phyloP scores from a whole-genome alignment of 140 eudicot genomes.

The Senecio squalidus region DNA sequence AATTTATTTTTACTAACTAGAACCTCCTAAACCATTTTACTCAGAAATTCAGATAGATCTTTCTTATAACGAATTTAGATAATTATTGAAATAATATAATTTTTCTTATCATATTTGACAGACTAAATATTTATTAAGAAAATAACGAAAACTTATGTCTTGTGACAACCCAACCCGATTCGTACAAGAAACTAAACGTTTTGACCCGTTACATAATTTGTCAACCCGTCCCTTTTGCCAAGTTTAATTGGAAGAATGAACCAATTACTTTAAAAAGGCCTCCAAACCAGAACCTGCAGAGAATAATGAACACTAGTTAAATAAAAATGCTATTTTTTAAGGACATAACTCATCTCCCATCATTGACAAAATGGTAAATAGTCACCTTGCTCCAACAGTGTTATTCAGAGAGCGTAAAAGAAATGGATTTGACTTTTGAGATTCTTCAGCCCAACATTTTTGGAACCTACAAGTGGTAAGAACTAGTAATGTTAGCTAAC shows the following conservation, averaged over 20 bases:
- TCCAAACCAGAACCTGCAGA: slow-evolving; percentile 92
- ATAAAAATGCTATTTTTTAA: background rate
- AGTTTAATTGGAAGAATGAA: slow-evolving; percentile 5
- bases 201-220: background rate
- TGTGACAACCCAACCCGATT: slow-evolving; percentile 3
- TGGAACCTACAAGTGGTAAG: slow-evolving; percentile 48
- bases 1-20: background rate
- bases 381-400: slow-evolving; percentile 89
- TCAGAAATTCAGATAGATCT: background rate
- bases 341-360: slow-evolving; percentile 7
- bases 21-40: slow-evolving; percentile 2
- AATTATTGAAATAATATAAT: background rate
- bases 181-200: background rate
- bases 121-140: background rate
- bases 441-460: slow-evolving; percentile 77
- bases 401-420: slow-evolving; percentile 72
- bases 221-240: slow-evolving; percentile 3
- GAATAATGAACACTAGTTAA: slow-evolving; percentile 19
- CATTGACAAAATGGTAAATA: background rate
- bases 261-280: slow-evolving; percentile 78
- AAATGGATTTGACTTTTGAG: slow-evolving; percentile 71
- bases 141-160: too few relatives aligned
- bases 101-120: background rate
- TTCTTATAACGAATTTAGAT: too few relatives aligned
- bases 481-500: slow-evolving; percentile 6